Evolutionary conservation across 225 moss, liverwort and hornwort species (phyloP), one percentile per base, ranked within the genome.

Genomic region (Bryum argenteum): DNA sequence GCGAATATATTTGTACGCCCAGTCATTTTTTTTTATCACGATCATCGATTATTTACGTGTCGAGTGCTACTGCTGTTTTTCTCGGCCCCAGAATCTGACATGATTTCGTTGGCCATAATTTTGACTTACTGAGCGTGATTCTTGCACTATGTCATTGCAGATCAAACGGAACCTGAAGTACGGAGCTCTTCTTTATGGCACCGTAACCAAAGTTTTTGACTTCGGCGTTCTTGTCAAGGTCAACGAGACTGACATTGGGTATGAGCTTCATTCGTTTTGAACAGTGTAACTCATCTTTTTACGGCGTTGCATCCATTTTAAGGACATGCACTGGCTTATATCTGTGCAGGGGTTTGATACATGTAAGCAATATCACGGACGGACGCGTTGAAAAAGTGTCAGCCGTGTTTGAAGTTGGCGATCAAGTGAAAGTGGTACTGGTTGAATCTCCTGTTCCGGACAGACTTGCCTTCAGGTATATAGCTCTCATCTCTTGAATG

Each of bases 391-490:
- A 66, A 16, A 68, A 77, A 54, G 76, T 92, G 76, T 75, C 74
- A n/a, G 73, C 82, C 8, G 76, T 92, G 22, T 89, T 95, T 47
- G 54, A 78, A 70, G n/a, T 81, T 71, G 83, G 83, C 45, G 76
- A 84, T 21, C 72, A 57, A 58, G 73, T 81, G 17, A 84, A 64
- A 82, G 84, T 71, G 85, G 81, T 95, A 42, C 75, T 87, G 38
- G 64, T 90, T 39, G 55, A 81, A 23, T 89, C 86, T 56, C 82
- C 87, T 58, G 67, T 79, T 63, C 82, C 77, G 4, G 65, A 68
- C 71, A 87, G 74, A 56, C 82, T 88, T 54, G 75, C 89, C 43
- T 79, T 93, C 77, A 90, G 90, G 93, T 89, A 81, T 64, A 39
- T 54, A 33, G 41, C 20, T 65, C 26, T 58, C 52, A 12, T 55